phyloP scores from a whole-genome alignment of 73 alveolate species.

The Paramecium caudatum region DNA sequence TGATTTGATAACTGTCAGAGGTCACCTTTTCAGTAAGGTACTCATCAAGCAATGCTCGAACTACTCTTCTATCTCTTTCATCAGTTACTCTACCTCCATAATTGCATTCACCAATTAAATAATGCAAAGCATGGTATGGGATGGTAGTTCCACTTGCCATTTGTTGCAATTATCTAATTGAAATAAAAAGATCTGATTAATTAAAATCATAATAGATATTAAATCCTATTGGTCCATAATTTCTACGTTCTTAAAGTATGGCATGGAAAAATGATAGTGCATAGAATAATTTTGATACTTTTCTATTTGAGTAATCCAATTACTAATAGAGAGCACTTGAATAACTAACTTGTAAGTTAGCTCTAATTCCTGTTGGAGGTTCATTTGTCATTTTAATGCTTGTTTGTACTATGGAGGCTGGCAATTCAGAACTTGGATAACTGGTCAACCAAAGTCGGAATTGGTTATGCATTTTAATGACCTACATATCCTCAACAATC shows the following conservation, averaged over 20 bases:
- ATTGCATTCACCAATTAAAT: constrained; percentile 99
- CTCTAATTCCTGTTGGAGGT: constrained; percentile 99
- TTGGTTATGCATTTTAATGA: constrained; percentile 45
- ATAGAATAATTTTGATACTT: constrained; percentile 92
- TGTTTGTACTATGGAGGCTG: constrained; percentile 95
- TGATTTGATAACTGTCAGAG: background rate
- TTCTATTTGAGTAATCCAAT: constrained; percentile 90
- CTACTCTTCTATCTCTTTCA: constrained; percentile 98
- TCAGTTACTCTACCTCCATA: constrained; percentile 99
- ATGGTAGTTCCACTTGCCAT: constrained; percentile 93
- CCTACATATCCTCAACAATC: constrained; percentile 27
- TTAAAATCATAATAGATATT: constrained; percentile 99
- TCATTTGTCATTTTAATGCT: constrained; percentile 99
- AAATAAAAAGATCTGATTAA: constrained; percentile 92
- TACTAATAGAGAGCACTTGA: constrained; percentile 91
- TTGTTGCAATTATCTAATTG: constrained; percentile 87
- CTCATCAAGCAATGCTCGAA: constrained; percentile 87
- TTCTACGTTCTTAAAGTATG: constrained; percentile 98
- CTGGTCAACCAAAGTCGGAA: constrained; percentile 98
- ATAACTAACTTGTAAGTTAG: constrained; percentile 96
- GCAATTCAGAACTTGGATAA: constrained; percentile 96
- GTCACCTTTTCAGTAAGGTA: constrained; percentile 79
- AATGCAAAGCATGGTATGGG: constrained; percentile 94
- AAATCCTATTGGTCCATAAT: constrained; percentile 99
- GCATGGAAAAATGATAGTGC: constrained; percentile 99